phyloP scores from a whole-genome alignment of 2,329 filamentous ascomycete genomes.

The Monilinia vaccinii-corymbosi region DNA sequence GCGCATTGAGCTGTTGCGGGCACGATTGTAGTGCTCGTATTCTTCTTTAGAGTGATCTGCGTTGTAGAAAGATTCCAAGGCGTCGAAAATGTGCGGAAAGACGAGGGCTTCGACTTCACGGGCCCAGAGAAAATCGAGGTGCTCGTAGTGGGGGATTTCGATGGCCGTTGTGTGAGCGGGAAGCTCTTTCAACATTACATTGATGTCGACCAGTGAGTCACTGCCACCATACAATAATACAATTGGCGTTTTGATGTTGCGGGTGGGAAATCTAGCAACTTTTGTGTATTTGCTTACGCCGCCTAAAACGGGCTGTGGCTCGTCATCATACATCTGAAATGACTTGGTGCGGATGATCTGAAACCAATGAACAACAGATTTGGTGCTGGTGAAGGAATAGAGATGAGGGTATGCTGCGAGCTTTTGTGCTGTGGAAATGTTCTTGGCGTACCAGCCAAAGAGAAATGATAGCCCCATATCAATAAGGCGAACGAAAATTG shows the following conservation, averaged over 20 bases:
- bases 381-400: constrained; percentile 94
- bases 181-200: constrained; percentile 82
- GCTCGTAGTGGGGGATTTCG: constrained; percentile 87
- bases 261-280: constrained; percentile 89
- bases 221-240: constrained; percentile 89
- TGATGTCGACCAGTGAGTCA: constrained; percentile 90
- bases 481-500: constrained; percentile 81
- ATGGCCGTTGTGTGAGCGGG: constrained; percentile 77
- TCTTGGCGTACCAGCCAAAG: constrained; percentile 80
- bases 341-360: constrained; percentile 94
- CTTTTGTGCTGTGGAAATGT: constrained; percentile 82
- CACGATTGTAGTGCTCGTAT: constrained; percentile 43
- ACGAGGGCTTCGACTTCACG: constrained; percentile 74
- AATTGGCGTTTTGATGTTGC: constrained; percentile 93
- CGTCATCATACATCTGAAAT: constrained; percentile 98
- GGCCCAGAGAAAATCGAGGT: constrained; percentile 95
- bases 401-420: constrained; percentile 91
- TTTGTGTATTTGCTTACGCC: constrained; percentile 82
- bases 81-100: constrained; percentile 81
- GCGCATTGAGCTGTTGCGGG: constrained; percentile 22
- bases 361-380: constrained; percentile 98
- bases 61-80: constrained; percentile 62
- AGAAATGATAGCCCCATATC: constrained; percentile 74
- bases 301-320: constrained; percentile 67
- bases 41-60: constrained; percentile 50